Conservation (phyloP, 1,284 basidiomycete genomes). For the Ceratobasidium sp. region DNA sequence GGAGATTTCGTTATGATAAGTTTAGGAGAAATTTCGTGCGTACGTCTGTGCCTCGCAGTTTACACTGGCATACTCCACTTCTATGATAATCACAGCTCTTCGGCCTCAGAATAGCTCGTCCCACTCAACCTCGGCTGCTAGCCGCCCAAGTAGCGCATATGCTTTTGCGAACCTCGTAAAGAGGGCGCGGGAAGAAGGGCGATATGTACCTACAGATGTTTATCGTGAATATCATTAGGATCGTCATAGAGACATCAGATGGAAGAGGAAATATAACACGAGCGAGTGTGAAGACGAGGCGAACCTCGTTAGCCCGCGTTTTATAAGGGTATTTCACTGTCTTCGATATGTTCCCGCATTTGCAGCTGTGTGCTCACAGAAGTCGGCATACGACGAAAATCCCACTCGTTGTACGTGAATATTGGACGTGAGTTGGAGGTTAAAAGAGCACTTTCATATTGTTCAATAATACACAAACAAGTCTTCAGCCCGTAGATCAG, state of each 20-base stretch:
- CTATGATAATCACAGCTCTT: conserved; percentile 98
- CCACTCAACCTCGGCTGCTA: conserved; percentile 97
- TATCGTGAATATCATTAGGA: too few relatives aligned
- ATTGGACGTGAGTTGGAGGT: conserved; percentile 99
- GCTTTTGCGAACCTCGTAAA: conserved; percentile 93
- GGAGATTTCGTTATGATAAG: too few relatives aligned
- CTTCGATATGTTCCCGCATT: conserved; percentile 85
- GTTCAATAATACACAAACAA: background rate
- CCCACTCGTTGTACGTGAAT: conserved; percentile 99
- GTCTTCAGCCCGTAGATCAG: too few relatives aligned
- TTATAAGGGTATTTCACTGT: conserved; percentile 69
- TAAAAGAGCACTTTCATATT: conserved; percentile 72
- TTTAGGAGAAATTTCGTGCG: background rate
- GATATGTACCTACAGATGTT: conserved; percentile 84
- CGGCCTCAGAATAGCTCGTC: conserved; percentile 96
- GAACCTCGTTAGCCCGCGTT: conserved; percentile 85
- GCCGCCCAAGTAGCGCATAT: conserved; percentile 88
- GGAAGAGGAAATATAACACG: conserved; percentile 43
- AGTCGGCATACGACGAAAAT: conserved; percentile 89
- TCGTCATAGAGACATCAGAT: too few relatives aligned
- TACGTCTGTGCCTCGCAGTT: conserved; percentile 55
- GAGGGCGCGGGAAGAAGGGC: conserved; percentile 95
- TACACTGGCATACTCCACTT: conserved; percentile 89
- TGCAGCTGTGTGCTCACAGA: conserved; percentile 90
- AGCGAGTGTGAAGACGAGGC: conserved; percentile 28